These are phyloP conservation scores for Kazachstania sp. DNA, from an alignment of 1,139 yeast species.

Conservation along the genomic window DNA sequence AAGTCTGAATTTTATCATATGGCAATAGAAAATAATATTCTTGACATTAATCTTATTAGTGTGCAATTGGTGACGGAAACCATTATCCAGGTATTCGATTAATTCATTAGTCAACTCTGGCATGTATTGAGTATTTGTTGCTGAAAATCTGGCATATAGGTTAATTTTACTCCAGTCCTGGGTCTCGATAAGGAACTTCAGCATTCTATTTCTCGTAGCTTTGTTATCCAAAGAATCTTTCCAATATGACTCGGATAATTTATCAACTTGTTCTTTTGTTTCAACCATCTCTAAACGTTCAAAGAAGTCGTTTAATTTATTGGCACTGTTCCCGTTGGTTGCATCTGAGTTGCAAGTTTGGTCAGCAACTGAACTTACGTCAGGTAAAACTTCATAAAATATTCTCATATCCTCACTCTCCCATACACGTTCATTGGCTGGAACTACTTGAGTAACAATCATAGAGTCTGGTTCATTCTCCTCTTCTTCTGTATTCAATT, in stretches of 20 bases:
- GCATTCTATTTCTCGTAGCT: conserved; percentile 58
- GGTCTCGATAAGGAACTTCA: conserved; percentile 46
- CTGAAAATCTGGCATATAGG: conserved; percentile 57
- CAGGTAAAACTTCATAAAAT: conserved; percentile 50
- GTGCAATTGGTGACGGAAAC: conserved; percentile 52
- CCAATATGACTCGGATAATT: conserved; percentile 50
- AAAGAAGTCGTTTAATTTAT: conserved; percentile 40
- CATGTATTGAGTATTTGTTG: conserved; percentile 44
- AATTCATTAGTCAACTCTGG: conserved; percentile 50
- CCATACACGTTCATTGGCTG: conserved; percentile 43
- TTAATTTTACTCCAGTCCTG: conserved; percentile 39
- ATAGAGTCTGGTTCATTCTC: conserved; percentile 13
- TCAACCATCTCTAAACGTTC: conserved; percentile 38
- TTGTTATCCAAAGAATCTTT: conserved; percentile 50
- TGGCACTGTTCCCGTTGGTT: conserved; percentile 33
- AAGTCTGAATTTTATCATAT: conserved; percentile 69
- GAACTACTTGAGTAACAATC: conserved; percentile 20
- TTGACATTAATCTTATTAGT: conserved; percentile 46
- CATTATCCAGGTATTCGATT: conserved; percentile 47
- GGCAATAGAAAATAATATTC: conserved; percentile 58
- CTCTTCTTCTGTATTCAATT: conserved; percentile 20
- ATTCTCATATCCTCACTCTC: conserved; percentile 52
- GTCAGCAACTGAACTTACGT: conserved; percentile 19
- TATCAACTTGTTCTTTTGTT: conserved; percentile 47
- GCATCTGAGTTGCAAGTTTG: conserved; percentile 5